Evolutionary conservation across 129 eudicot species (phyloP), one percentile per base, ranked within the genome.

Genomic region (Artemisia argyi): DNA sequence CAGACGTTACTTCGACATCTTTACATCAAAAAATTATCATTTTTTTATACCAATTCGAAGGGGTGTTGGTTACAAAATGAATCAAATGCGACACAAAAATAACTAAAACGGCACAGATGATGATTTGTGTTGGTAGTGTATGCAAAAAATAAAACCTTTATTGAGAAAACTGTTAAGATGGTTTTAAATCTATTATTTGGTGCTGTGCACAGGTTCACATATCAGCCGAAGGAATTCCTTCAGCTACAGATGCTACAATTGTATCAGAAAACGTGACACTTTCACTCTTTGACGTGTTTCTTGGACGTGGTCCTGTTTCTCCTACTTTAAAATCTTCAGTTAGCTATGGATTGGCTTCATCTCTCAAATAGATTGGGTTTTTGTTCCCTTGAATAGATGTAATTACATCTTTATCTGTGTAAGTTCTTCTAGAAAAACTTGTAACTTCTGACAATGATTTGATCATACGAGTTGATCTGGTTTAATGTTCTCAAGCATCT

Each of bases 271-370:
- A 87, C 52, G 96, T 87, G 46, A 72, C 95, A 30, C 68, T 68
- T 53, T 88, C 98, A 44, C 87, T 93, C 49, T 93, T 83, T 83
- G 96, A 93, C 65, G 97, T 93, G 18, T 93, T 89, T 76, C 82
- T 93, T 69, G 98, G 98, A 42, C 60, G 78, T 60, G 82, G 76
- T 17, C 85, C 97, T 4, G 98, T 93, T 79, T 93, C 97, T 67
- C 97, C 97, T 55, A 51, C 98, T 32, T 80, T 93, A 84, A 93
- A 93, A 84, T 76, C 90, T 76, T 89, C 98, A 66, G 2, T 66
- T 66, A 66, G 39, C 71, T 11, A 47, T 30, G 51, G 54, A 20
- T 5, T 75, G 47, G 42, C 80, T 53, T 74, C 42, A 70, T 69
- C 30, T 39, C 46, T 39, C 46, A 47, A 56, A 28, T 58, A 51